Percentiles rank a stretch among this genome's conserved stretches.
Evolutionary conservation across 768 basidiomycete species (phyloP).

Genomic region (Tubosaeta brunneosetosa): DNA sequence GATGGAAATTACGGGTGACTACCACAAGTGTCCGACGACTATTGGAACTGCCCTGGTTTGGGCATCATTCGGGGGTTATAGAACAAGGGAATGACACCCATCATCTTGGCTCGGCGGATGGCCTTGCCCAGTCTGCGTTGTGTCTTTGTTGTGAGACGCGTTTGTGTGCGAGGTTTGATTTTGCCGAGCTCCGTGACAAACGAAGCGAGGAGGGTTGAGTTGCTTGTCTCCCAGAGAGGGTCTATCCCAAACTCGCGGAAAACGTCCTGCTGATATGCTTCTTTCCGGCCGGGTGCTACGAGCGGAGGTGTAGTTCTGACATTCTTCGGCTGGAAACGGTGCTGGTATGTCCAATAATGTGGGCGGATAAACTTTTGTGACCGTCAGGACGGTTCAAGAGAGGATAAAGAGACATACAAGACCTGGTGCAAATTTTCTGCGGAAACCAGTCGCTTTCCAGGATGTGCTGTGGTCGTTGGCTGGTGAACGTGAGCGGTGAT

Average conservation of each 20-base stretch:
- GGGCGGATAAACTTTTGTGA: conserved; percentile 44
- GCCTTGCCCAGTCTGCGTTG: conserved; percentile 81
- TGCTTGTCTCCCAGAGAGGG: conserved; percentile 64
- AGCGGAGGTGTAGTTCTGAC: conserved; percentile 30
- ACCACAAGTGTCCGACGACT: background rate
- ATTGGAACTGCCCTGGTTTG: conserved; percentile 11
- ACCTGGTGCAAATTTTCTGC: conserved; percentile 23
- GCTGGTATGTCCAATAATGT: conserved; percentile 38
- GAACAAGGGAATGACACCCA: conserved; percentile 73
- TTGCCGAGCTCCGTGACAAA: conserved; percentile 77
- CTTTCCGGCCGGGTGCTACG: conserved; percentile 52
- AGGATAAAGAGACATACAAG: conserved; percentile 10
- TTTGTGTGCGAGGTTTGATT: conserved; percentile 65
- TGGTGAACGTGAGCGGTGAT: conserved; percentile 6
- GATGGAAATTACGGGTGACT: background rate
- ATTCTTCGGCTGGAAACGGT: conserved; percentile 27
- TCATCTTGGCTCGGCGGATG: conserved; percentile 83
- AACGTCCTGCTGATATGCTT: conserved; percentile 56
- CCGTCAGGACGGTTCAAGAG: background rate
- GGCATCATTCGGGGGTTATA: conserved; percentile 28
- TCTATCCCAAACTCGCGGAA: conserved; percentile 71
- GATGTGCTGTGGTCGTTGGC: background rate
- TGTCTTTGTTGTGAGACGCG: conserved; percentile 68
- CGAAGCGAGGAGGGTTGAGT: conserved; percentile 51
- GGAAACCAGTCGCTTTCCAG: conserved; percentile 25